Evolutionary conservation across 108 stramenopile species (phyloP).

Genomic region (Aurantiochytrium sp.): DNA sequence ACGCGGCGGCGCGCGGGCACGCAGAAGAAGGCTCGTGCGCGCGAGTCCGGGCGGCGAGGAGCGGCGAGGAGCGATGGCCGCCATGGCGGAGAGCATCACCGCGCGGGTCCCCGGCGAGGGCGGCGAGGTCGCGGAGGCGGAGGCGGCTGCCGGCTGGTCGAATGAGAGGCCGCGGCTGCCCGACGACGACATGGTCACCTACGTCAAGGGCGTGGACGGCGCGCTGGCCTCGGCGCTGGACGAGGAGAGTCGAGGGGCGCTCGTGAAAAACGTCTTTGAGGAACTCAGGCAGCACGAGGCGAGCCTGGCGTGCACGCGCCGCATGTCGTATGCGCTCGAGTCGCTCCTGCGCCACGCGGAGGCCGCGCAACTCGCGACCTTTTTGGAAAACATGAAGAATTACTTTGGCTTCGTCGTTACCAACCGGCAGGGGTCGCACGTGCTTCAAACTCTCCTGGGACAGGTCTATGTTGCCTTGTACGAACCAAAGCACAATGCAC

Average conservation of each 20-base stretch:
- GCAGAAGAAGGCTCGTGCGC: no score
- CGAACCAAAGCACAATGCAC: neutral
- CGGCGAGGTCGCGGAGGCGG: neutral
- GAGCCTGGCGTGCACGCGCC: neutral
- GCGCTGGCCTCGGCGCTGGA: neutral
- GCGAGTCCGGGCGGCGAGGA: no score
- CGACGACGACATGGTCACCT: neutral
- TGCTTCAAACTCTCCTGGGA: neutral
- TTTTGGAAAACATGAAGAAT: neutral
- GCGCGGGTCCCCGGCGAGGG: neutral
- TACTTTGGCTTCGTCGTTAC: neutral
- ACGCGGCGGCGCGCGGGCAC: no score
- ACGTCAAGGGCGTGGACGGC: neutral
- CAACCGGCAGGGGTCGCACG: neutral
- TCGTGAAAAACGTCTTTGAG: conserved; percentile 8
- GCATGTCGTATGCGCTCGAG: neutral
- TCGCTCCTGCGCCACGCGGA: neutral
- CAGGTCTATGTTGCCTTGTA: neutral
- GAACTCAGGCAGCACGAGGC: neutral
- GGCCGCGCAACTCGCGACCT: neutral
- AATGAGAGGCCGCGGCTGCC: neutral
- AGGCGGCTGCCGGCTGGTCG: neutral
- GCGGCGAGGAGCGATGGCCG: no score
- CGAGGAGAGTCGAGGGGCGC: neutral
- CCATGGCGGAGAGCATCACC: no score